These are phyloP conservation scores for Botrytis tulipae DNA, from an alignment of 2,329 filamentous ascomycete species.

Conservation along the genomic window DNA sequence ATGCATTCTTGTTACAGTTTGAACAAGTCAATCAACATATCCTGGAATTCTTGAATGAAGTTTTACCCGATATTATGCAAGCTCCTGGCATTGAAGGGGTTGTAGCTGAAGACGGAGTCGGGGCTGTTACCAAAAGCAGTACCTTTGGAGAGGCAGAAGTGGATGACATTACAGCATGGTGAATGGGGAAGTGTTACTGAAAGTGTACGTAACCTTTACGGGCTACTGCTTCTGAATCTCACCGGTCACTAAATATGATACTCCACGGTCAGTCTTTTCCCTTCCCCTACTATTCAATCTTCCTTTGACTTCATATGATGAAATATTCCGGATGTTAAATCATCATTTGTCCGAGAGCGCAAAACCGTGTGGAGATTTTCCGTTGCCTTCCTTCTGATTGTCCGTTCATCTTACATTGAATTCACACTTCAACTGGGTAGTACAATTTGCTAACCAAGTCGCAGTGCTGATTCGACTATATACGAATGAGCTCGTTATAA, in stretches of 20 bases:
- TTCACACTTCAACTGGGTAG: neutral
- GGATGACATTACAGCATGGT: constrained; percentile 95
- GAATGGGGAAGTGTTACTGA: constrained; percentile 30
- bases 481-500: neutral
- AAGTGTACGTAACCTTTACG: neutral
- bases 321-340: constrained; percentile 96
- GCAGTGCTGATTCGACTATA: neutral
- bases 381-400: constrained; percentile 99
- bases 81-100: constrained; percentile 48
- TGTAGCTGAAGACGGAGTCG: constrained; percentile 50
- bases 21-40: constrained; percentile 93
- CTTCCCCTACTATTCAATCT: neutral
- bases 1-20: constrained; percentile 94
- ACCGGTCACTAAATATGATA: neutral
- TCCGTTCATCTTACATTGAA: neutral
- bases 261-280: neutral
- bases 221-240: neutral
- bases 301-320: neutral
- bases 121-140: constrained; percentile 75
- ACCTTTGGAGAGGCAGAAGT: constrained; percentile 96
- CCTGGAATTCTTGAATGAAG: constrained; percentile 76
- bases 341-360: constrained; percentile 86
- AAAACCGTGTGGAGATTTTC: constrained; percentile 91
- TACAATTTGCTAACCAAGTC: neutral
- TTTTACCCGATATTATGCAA: constrained; percentile 84